Conservation (phyloP, 441 rosid species). For the Adansonia gregorii region DNA sequence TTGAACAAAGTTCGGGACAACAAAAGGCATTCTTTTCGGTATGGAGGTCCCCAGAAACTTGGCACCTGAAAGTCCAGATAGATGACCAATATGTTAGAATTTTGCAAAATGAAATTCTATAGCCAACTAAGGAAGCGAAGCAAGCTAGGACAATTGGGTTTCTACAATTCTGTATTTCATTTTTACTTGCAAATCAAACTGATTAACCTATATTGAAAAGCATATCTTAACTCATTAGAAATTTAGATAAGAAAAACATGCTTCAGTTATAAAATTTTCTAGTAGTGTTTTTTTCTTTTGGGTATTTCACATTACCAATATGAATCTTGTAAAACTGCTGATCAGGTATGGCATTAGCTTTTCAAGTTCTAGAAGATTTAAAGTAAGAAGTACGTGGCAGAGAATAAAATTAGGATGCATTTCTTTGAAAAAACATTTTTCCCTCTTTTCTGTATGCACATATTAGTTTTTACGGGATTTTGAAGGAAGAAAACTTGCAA, state of each 20-base stretch:
- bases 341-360: background rate
- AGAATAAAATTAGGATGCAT: background rate
- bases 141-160: background rate
- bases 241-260: background rate
- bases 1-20: constrained; percentile 47
- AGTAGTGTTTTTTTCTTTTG: background rate
- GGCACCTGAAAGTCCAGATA: constrained; percentile 35
- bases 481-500: background rate
- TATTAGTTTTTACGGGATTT: background rate
- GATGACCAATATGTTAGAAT: background rate
- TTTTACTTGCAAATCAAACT: background rate
- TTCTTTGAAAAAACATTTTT: background rate
- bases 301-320: background rate
- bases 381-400: background rate
- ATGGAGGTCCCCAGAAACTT: constrained; percentile 35
- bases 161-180: background rate
- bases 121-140: constrained; percentile 9
- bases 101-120: background rate
- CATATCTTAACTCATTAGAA: background rate
- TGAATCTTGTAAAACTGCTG: background rate
- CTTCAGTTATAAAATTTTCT: background rate
- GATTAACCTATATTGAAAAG: background rate
- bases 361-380: background rate
- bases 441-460: background rate
- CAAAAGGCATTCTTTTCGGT: constrained; percentile 38